Percentiles rank a stretch among this genome's conserved stretches.
These are phyloP conservation scores for Neonectria faginata DNA, from an alignment of 2,329 filamentous ascomycete genomes.

Conservation along the genomic window DNA sequence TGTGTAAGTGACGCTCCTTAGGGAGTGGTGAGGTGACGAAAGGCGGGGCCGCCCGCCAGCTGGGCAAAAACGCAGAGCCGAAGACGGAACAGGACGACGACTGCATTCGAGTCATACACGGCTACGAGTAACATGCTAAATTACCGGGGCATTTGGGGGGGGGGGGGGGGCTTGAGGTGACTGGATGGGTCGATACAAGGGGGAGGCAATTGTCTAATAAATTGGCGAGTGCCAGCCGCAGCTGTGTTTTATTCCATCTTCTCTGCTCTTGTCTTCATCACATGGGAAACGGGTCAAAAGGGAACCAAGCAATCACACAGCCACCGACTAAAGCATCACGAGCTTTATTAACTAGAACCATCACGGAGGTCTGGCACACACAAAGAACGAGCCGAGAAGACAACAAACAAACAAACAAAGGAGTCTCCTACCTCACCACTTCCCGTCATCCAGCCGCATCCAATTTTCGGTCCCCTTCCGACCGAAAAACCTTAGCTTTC, in stretches of 20 bases:
- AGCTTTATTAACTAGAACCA: not conserved
- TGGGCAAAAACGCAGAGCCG: constrained; percentile 30
- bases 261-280: not conserved
- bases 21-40: not conserved
- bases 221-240: not conserved
- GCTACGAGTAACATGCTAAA: not conserved
- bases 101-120: constrained; percentile 39
- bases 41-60: not conserved
- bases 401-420: not conserved
- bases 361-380: not conserved
- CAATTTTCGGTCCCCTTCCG: constrained; percentile 11
- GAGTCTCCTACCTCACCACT: not conserved
- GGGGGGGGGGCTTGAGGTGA: not conserved
- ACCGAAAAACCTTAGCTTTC: constrained; percentile 17
- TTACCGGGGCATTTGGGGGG: constrained; percentile 3
- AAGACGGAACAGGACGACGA: constrained; percentile 39
- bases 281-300: not conserved
- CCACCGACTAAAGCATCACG: not conserved
- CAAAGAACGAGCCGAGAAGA: not conserved
- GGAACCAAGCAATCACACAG: too few relatives aligned
- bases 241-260: not conserved
- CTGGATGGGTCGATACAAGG: not conserved
- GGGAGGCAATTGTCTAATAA: not conserved
- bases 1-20: not conserved
- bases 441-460: not conserved